Conservation (phyloP, 805 yeast genomes). For the Starmerella kuoi region DNA sequence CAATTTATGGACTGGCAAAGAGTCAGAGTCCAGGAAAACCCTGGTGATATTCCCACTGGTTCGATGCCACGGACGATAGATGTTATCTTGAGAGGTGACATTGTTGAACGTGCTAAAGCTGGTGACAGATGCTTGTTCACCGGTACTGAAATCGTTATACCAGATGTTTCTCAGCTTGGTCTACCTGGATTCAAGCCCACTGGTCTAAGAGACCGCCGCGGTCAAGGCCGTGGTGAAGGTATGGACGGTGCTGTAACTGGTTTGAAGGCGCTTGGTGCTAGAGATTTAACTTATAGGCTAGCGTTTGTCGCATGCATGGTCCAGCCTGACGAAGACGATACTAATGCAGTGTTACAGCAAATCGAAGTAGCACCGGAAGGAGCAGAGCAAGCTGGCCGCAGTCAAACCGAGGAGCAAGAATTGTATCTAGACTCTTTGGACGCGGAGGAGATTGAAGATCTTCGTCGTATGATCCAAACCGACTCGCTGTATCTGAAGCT, state of each 20-base stretch:
- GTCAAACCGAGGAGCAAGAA: constrained; percentile 65
- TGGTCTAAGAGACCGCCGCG: constrained; percentile 54
- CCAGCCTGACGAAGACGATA: constrained; percentile 37
- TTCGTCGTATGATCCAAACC: constrained; percentile 82
- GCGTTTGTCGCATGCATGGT: constrained; percentile 91
- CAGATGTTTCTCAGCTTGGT: constrained; percentile 87
- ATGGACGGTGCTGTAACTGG: constrained; percentile 81
- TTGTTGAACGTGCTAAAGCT: constrained; percentile 92
- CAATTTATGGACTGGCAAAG: constrained; percentile 94
- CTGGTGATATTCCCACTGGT: constrained; percentile 95
- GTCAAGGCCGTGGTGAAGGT: constrained; percentile 51
- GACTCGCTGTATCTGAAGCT: constrained; percentile 72
- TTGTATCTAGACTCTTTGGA: constrained; percentile 64
- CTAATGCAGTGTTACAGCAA: constrained; percentile 11
- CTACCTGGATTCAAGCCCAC: constrained; percentile 90
- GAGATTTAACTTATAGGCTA: constrained; percentile 83
- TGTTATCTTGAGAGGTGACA: constrained; percentile 81
- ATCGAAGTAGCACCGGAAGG: constrained; percentile 26
- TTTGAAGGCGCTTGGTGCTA: constrained; percentile 75
- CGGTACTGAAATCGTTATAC: constrained; percentile 88
- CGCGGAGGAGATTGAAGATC: constrained; percentile 69
- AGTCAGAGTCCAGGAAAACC: constrained; percentile 87
- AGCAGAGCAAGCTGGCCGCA: constrained; percentile 28
- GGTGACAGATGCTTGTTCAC: constrained; percentile 92
- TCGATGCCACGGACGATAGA: constrained; percentile 97